A percentile compares a stretch with the other conserved stretches of the same genome.
Evolutionary conservation across 257 asterid species (phyloP).

Genomic region (Rhazya stricta): DNA sequence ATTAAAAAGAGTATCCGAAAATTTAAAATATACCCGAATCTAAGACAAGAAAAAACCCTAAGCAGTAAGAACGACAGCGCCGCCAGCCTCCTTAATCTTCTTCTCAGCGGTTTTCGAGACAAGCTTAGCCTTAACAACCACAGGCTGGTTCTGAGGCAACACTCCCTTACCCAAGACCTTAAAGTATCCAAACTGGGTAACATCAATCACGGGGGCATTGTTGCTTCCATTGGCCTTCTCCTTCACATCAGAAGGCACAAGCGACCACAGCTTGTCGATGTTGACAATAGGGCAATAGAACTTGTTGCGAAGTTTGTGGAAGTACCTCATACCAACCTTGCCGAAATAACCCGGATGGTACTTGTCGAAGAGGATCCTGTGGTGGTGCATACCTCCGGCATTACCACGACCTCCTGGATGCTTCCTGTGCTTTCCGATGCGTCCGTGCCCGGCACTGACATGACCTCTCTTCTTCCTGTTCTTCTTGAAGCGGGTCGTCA

Average conservation of each 20-base stretch:
- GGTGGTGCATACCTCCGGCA: constrained; percentile 83
- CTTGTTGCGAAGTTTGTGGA: constrained; percentile 17
- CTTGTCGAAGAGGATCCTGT: constrained; percentile 77
- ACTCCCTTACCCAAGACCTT: constrained; percentile 38
- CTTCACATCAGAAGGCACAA: constrained; percentile 14
- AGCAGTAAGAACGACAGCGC: constrained; percentile 37
- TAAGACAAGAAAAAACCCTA: constrained; percentile 20
- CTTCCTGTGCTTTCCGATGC: constrained; percentile 71
- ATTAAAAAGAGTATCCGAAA: neutral
- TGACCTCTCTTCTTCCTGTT: constrained; percentile 81
- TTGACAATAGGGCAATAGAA: constrained; percentile 13
- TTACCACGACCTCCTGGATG: constrained; percentile 82
- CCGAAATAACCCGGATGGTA: constrained; percentile 73
- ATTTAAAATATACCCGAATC: constrained; percentile 8
- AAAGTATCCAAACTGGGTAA: constrained; percentile 41
- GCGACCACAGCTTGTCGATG: constrained; percentile 15
- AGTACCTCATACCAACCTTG: constrained; percentile 56
- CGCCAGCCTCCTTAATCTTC: constrained; percentile 20
- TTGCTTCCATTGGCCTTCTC: constrained; percentile 15
- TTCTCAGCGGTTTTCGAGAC: constrained; percentile 14
- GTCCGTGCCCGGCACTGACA: constrained; percentile 78
- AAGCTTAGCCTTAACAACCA: constrained; percentile 16
- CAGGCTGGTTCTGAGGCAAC: constrained; percentile 13
- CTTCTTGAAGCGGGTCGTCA: constrained; percentile 74
- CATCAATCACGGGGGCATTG: constrained; percentile 26